Base-by-base conservation (phyloP, 2,329 filamentous ascomycete genomes). In the Fusarium beomiforme region DNA sequence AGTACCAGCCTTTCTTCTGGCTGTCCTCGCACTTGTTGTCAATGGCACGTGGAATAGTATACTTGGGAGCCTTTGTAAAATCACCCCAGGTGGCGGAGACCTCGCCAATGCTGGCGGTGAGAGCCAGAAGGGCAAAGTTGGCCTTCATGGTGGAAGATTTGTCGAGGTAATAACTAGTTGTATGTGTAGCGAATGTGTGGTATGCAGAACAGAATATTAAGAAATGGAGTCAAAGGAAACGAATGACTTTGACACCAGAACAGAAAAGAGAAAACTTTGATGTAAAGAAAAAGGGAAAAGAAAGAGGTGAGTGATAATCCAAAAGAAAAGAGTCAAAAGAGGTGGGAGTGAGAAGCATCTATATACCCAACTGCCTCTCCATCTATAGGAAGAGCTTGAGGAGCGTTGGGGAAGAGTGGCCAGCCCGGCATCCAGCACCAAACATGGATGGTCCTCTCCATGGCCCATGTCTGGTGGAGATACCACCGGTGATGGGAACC, bases 21-120 rank as follows among this genome's bases (percentile, higher is more conserved):
- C 90, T 81, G n/a, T 87, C 79, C 64, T 87, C 89, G 83, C 95
- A 98, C 76, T 91, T 82, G 85, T 96, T 96, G 84, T 93, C 84
- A 77, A 87, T 89, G 86, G 93, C 94, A 64, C 84, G 82, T 16
- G 94, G 93, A 80, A 86, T 91, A 51, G 85, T 85, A 86, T 90
- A 97, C 66, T 85, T 79, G 59, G 79, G 75, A 54, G 84, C 83
- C 26, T 76, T 60, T 41, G 70, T 59, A 54, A 59, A 77, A 33
- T 67, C 58, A 44, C 73, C 74, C 59, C 64, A 76, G 70, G 69
- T 47, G 67, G 87, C 87, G 67, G 83, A 77, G 71, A 82, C 86
- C 79, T 84, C 82, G 78, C 84, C 83, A 72, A 85, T 73, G 79
- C 85, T 80, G 78, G 86, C 85, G 78, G 85, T 85, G 75, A 87